Evolutionary conservation across 2,329 filamentous ascomycete species (phyloP), one percentile per base, ranked within the genome.

Genomic region (Chaetomium sp.): DNA sequence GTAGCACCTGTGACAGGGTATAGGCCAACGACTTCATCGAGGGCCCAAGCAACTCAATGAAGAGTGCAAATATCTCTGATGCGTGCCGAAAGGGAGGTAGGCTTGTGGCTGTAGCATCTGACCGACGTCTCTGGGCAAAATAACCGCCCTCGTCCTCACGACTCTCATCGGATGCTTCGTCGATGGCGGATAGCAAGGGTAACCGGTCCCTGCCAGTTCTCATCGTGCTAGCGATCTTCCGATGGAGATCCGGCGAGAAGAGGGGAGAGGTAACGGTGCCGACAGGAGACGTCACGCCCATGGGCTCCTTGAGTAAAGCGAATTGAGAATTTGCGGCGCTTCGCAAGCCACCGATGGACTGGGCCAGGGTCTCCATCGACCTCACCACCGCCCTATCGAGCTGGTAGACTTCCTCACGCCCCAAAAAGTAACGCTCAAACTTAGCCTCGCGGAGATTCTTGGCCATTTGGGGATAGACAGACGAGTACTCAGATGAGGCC

Each of bases 1-100:
- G 89, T 8, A 99, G 85, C 10, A 96, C 93, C 74, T 96, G 90
- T 12, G 92, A 92, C 47, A 99, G 78, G 0, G 95, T 98, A 71
- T 90, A 95, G 2, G 92, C 92, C n/a, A 99, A 80, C 0, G 94
- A 97, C 76, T 97, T 96, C 88, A 97, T 96, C 0, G 94, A 95
- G 1, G 95, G 95, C 0, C 95, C 95, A 25, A 99, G 81, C 69
- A 95, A 87, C 23, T 85, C 82, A 65, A 99, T 97, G 76, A 98
- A 99, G 5, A 93, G 83, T 12, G 92, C 88, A 74, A 98, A 98
- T 69, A 98, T 96, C 65, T 97, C 92, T 0, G 90, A 87, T 0
- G 93, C 87, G 1, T 86, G 84, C 45, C 81, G 82, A 64, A 87
- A 84, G 0, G 77, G 72, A 3, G 78, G 77, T 50, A 72, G 57